These are phyloP conservation scores for Acanthamoeba healyi DNA, from an alignment of 208 protist species.

Conservation along the genomic window DNA sequence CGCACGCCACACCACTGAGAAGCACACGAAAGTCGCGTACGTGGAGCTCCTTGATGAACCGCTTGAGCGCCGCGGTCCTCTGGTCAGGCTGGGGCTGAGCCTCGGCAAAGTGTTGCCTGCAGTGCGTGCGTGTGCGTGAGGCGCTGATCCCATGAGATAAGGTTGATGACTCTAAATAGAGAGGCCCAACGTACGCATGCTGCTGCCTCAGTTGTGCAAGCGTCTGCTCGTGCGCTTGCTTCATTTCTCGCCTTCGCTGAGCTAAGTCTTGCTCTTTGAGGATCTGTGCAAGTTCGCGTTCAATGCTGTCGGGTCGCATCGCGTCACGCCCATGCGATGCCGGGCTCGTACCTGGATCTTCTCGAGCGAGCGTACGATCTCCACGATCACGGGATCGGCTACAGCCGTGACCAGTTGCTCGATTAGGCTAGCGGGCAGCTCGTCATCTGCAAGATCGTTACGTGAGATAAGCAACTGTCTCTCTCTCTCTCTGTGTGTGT, in stretches of 20 bases:
- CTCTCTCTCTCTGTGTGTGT: no score
- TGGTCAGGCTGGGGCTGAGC: background rate
- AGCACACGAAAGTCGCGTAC: background rate
- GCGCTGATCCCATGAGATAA: no score
- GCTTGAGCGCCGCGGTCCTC: background rate
- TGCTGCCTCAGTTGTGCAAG: background rate
- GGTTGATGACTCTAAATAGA: no score
- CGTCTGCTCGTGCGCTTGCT: slow-evolving; percentile 28
- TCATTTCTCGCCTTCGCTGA: background rate
- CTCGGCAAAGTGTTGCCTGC: background rate
- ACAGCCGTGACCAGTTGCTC: background rate
- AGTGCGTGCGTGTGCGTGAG: no score
- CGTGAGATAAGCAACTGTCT: no score
- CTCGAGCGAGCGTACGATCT: slow-evolving; percentile 20
- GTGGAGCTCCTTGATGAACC: background rate
- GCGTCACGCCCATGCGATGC: no score
- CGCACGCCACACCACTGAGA: no score
- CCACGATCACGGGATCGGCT: background rate
- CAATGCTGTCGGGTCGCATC: background rate
- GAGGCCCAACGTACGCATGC: background rate
- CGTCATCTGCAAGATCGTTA: background rate
- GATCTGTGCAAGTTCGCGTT: background rate
- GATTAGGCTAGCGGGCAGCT: background rate
- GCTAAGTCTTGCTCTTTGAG: slow-evolving; percentile 34
- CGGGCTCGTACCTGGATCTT: background rate